Percentiles rank a stretch among this genome's conserved stretches.
These are phyloP conservation scores for Melaleuca quinquenervia DNA, from an alignment of 345 rosid genomes.

Conservation along the genomic window DNA sequence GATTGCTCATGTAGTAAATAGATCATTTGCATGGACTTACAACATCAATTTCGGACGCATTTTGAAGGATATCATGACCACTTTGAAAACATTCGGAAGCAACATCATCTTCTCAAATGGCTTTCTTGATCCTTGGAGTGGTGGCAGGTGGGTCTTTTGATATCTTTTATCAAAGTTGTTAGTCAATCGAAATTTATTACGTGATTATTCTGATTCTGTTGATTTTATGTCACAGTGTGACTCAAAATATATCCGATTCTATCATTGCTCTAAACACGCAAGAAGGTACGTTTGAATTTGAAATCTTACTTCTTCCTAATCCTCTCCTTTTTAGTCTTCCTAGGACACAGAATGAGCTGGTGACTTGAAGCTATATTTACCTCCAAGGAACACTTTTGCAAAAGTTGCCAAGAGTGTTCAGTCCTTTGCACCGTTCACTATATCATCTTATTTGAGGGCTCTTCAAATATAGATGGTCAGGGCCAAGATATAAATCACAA, in stretches of 20 bases:
- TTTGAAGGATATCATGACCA: conserved; percentile 57
- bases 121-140: conserved; percentile 97
- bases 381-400: not conserved
- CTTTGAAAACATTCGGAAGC: conserved; percentile 63
- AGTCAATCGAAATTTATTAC: not conserved
- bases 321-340: not conserved
- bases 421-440: not conserved
- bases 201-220: not conserved
- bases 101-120: conserved; percentile 96
- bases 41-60: not conserved
- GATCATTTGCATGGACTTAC: not conserved
- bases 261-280: conserved; percentile 68
- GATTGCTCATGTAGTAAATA: not conserved
- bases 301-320: not conserved
- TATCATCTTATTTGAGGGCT: not conserved
- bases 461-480: not conserved
- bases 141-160: conserved; percentile 51
- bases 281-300: conserved; percentile 40
- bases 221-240: conserved; percentile 39
- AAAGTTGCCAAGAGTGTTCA: not conserved
- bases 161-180: not conserved
- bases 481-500: not conserved
- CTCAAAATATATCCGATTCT: conserved; percentile 65
- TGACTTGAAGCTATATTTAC: not conserved
- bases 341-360: not conserved